Conservation (phyloP, 2,329 filamentous ascomycete species). For the Sarocladiaceae sp. region DNA sequence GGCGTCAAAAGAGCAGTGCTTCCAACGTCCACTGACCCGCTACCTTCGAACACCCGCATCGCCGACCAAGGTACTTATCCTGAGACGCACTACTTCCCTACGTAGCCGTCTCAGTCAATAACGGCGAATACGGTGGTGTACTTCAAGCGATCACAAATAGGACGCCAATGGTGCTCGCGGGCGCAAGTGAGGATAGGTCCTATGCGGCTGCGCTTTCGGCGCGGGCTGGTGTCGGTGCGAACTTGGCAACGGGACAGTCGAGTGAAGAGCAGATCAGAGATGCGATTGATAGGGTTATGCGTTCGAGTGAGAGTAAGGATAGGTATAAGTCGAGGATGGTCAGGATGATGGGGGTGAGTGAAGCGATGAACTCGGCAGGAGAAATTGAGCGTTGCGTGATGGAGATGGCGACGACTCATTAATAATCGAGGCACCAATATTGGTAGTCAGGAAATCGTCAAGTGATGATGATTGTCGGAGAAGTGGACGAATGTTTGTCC, state of each 20-base stretch:
- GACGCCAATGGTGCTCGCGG: constrained; percentile 43
- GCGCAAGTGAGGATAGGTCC: constrained; percentile 35
- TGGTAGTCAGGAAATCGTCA: too few relatives aligned
- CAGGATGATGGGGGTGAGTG: constrained; percentile 28
- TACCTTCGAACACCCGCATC: constrained; percentile 38
- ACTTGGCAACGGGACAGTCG: constrained; percentile 33
- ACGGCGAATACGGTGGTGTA: constrained; percentile 45
- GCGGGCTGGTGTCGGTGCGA: constrained; percentile 39
- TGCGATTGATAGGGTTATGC: constrained; percentile 27
- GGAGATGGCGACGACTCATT: not conserved
- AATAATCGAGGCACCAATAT: too few relatives aligned
- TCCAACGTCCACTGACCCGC: constrained; percentile 13
- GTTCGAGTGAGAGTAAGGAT: constrained; percentile 13
- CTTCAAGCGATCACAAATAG: constrained; percentile 39
- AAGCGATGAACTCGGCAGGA: constrained; percentile 18
- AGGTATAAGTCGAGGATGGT: constrained; percentile 25
- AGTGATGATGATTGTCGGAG: too few relatives aligned
- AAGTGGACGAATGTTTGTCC: too few relatives aligned
- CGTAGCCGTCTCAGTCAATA: constrained; percentile 41
- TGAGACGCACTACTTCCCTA: constrained; percentile 42
- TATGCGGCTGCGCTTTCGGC: constrained; percentile 37
- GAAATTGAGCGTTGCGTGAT: not conserved
- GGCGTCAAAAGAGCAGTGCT: constrained; percentile 21
- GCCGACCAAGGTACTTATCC: constrained; percentile 43
- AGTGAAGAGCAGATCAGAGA: constrained; percentile 21